phyloP scores from a whole-genome alignment of 495 filamentous ascomycete genomes.

The Aspergillus haitiensis region DNA sequence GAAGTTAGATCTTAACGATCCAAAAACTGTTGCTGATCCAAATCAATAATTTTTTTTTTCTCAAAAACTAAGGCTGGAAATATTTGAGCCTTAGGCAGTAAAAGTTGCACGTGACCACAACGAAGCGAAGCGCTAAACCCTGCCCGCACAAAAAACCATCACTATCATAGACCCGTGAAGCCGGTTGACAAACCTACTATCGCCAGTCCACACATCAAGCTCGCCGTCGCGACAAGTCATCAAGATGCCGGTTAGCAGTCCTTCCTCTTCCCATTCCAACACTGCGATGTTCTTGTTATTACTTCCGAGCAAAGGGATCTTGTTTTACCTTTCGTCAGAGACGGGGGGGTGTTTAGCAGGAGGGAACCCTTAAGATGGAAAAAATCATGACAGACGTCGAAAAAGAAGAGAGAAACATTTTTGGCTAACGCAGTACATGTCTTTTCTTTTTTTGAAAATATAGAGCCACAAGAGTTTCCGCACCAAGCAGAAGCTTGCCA shows the following conservation, averaged over 20 bases:
- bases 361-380: no score
- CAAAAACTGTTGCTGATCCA: neutral
- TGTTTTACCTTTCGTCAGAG: no score
- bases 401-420: slow-evolving; percentile 1
- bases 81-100: slow-evolving; percentile 28
- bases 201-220: slow-evolving; percentile 44
- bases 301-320: no score
- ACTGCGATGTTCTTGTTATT: neutral
- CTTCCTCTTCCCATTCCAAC: slow-evolving; percentile 5
- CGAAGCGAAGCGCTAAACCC: slow-evolving; percentile 50
- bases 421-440: slow-evolving; percentile 22
- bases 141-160: slow-evolving; percentile 47
- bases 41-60: neutral
- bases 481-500: slow-evolving; percentile 99
- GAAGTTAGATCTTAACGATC: no score
- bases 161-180: slow-evolving; percentile 29
- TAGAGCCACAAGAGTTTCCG: slow-evolving; percentile 99
- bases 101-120: slow-evolving; percentile 42
- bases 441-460: slow-evolving; percentile 22
- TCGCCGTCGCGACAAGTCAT: slow-evolving; percentile 57
- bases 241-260: slow-evolving; percentile 79
- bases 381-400: neutral
- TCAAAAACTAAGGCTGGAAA: neutral
- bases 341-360: no score
- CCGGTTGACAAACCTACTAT: slow-evolving; percentile 44